phyloP scores from a whole-genome alignment of 2,329 filamentous ascomycete genomes.

The Gnomoniopsis smithogilvyi region DNA sequence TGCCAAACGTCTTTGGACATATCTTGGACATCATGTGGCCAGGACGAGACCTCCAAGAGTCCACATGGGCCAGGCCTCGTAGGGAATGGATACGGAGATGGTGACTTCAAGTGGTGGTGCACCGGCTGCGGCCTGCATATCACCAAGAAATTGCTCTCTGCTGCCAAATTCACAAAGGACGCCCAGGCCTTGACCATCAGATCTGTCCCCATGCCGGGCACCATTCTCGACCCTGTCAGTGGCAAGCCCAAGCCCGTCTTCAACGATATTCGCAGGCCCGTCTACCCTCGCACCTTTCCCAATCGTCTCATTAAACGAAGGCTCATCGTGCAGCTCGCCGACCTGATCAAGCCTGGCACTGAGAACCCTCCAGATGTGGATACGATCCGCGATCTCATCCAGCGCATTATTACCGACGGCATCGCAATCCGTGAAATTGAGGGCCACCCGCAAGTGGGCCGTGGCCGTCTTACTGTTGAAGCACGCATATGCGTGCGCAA shows the following conservation, averaged over 20 bases:
- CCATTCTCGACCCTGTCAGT: slow-evolving; percentile 51
- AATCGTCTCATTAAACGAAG: slow-evolving; percentile 52
- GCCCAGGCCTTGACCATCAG: slow-evolving; percentile 42
- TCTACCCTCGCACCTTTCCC: slow-evolving; percentile 46
- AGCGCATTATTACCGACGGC: slow-evolving; percentile 38
- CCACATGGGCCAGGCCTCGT: slow-evolving; percentile 27
- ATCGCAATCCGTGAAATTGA: slow-evolving; percentile 39
- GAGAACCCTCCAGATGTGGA: slow-evolving; percentile 42
- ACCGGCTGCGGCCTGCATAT: slow-evolving; percentile 45
- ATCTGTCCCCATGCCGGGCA: slow-evolving; percentile 62
- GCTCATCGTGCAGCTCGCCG: slow-evolving; percentile 39
- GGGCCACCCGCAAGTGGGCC: slow-evolving; percentile 19
- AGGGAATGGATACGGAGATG: slow-evolving; percentile 60
- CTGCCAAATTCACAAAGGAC: slow-evolving; percentile 60
- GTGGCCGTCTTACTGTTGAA: slow-evolving; percentile 20
- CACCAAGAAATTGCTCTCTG: slow-evolving; percentile 56
- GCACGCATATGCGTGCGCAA: slow-evolving; percentile 51
- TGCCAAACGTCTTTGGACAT: slow-evolving; percentile 43
- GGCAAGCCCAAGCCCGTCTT: slow-evolving; percentile 45
- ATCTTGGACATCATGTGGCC: slow-evolving; percentile 58
- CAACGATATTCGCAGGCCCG: slow-evolving; percentile 16
- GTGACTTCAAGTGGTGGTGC: slow-evolving; percentile 50
- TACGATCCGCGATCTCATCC: slow-evolving; percentile 48
- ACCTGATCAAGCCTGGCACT: slow-evolving; percentile 31
- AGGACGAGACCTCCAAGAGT: slow-evolving; percentile 30